Percentiles rank a stretch among this genome's conserved stretches.
phyloP scores from a whole-genome alignment of 2,329 filamentous ascomycete species.

The Penicillium sp. region DNA sequence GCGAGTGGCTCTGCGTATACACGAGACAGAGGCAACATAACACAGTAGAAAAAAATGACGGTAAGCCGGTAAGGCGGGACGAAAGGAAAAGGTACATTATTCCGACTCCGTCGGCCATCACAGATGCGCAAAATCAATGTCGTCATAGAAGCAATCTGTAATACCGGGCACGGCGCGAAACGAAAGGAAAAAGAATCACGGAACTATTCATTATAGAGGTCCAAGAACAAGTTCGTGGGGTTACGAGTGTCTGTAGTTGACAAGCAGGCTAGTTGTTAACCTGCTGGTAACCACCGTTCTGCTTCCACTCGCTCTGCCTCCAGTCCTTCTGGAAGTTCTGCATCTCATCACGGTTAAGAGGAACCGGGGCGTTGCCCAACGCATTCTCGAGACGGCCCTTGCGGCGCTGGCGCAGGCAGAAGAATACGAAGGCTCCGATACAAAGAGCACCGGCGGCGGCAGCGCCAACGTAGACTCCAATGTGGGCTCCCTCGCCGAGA shows the following conservation, averaged over 20 bases:
- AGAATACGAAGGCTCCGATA: conserved; percentile 44
- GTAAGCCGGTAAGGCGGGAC: neutral
- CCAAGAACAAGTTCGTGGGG: conserved; percentile 11
- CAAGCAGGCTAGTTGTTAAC: conserved; percentile 20
- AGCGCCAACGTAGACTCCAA: conserved; percentile 46
- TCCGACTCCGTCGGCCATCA: conserved; percentile 1
- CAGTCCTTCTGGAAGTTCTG: conserved; percentile 41
- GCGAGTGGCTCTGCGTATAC: neutral
- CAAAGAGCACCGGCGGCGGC: conserved; percentile 35
- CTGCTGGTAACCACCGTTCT: conserved; percentile 30
- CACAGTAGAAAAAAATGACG: neutral
- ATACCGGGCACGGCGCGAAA: neutral
- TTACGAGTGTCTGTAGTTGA: neutral
- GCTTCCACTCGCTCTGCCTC: conserved; percentile 38
- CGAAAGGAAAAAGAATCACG: neutral
- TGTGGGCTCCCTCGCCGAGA: conserved; percentile 49
- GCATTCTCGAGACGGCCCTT: conserved; percentile 51
- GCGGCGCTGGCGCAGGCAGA: conserved; percentile 52
- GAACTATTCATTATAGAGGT: conserved; percentile 5
- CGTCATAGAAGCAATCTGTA: neutral
- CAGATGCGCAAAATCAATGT: neutral
- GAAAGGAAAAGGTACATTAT: conserved; percentile 6
- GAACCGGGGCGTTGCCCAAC: conserved; percentile 49
- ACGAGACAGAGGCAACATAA: neutral
- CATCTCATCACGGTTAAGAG: conserved; percentile 40